A percentile compares a stretch with the other conserved stretches of the same genome.
These are phyloP conservation scores for Fusarium kyushuense DNA, from an alignment of 2,329 filamentous ascomycete species.

Conservation along the genomic window DNA sequence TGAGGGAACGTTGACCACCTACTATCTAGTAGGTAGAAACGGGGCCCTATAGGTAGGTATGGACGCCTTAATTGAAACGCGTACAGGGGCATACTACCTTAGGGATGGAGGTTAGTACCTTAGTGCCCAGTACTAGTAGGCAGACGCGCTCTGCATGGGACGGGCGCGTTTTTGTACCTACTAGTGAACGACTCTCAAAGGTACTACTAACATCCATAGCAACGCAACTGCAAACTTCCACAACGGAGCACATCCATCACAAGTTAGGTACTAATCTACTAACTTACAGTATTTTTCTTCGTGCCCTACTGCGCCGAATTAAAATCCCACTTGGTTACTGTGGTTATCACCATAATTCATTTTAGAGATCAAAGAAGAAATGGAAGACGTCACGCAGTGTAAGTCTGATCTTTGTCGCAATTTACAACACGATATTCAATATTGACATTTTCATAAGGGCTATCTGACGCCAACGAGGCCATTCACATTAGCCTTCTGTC, in stretches of 20 bases:
- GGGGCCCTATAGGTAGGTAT: background rate
- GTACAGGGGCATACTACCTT: too few species aligned
- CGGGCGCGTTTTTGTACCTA: slow-evolving; percentile 31
- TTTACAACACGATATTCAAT: slow-evolving; percentile 4
- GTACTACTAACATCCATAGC: too few species aligned
- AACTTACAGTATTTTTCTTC: background rate
- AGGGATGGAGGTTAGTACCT: too few species aligned
- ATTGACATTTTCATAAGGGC: slow-evolving; percentile 60
- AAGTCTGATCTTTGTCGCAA: slow-evolving; percentile 32
- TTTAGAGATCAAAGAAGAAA: slow-evolving; percentile 18
- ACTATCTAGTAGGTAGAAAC: too few species aligned
- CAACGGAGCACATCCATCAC: slow-evolving; percentile 21
- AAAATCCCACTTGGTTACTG: background rate
- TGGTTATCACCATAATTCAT: background rate
- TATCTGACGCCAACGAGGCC: slow-evolving; percentile 70
- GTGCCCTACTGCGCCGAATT: background rate
- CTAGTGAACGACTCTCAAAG: slow-evolving; percentile 8
- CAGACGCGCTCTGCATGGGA: too few species aligned
- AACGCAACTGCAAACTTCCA: slow-evolving; percentile 32
- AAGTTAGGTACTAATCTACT: background rate
- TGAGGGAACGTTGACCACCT: background rate
- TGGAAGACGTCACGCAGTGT: slow-evolving; percentile 54
- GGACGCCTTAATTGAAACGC: slow-evolving; percentile 43
- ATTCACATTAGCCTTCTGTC: slow-evolving; percentile 70
- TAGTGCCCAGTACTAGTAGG: too few species aligned